Base-by-base conservation (phyloP, 1,284 basidiomycete species). In the Flammula alnicola region DNA sequence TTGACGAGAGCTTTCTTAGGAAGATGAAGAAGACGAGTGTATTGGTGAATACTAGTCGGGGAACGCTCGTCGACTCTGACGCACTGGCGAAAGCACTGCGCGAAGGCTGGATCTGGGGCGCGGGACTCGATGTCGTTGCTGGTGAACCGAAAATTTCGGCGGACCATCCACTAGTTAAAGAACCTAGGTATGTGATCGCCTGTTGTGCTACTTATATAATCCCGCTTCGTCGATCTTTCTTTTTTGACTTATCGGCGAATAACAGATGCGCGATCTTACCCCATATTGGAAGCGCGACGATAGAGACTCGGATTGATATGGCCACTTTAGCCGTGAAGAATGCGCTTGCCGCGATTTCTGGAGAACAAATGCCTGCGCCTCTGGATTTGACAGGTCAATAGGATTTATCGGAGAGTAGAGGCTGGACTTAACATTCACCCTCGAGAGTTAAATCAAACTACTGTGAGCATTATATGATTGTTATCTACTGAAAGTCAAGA, bases 81-180 rank as follows among this genome's bases (percentile, higher is more conserved):
- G 95, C 95, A 7, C 79, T 99, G 7, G 88, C 88, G 1, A 82
- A 79, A 51, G 95, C 95, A 0, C 71, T 98, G 37, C 72, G 75
- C 39, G 80, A 86, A 54, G 80, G 80, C 2, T 84, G 85, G 79
- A 89, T 98, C 33, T 96, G 89, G 76, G 95, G 87, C 17, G 96
- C 96, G 0, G 96, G 93, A 0, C 63, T 99, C 5, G 96, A 99
- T 67, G 96, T 98, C 26, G 84, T 98, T 9, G 93, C 95, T 57
- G 93, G 92, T 25, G 96, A 99, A 68, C 96, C 96, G 0, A 72
- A 88, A 39, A 77, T 98, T 25, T 62, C 69, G 0, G 68, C 73
- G 2, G 85, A 91, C 58, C 93, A 98, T 66, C 86, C 89, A 1
- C 70, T 98, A 35, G 83, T 97, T 29, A 80, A 80, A 59, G 83